Base-by-base conservation (phyloP, 768 basidiomycete genomes). In the Rhodocollybia butyracea region DNA sequence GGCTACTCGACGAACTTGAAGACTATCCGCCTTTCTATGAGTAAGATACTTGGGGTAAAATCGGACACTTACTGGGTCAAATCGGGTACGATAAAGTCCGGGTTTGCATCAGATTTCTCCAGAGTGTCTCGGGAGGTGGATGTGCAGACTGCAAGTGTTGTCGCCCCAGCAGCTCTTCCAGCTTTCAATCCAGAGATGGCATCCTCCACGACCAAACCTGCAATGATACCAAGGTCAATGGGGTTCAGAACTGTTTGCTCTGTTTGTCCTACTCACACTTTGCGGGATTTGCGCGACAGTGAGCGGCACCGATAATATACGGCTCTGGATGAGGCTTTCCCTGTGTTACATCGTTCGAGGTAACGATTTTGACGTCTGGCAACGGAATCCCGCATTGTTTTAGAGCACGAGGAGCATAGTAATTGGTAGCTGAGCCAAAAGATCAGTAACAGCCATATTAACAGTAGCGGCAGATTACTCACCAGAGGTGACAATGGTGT, bases 241-340 rank as follows among this genome's bases (percentile, higher is more conserved):
- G 32, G 26, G 22, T 17, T 31, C 12, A 31, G 4, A 30, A 31
- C 15, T 11, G 15, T 34, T n/a, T 4, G 29, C 27, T 17, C 15
- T 12, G 17, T 17, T 13, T 11, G 24, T 2, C 6, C 24, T 17
- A 62, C 81, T 55, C 46, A 84, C 88, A 92, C 46, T 81, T 81
- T 21, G 67, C 68, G 1, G 85, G 74, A 46, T 84, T 73, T 22
- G 80, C 76, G n/a, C 72, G 74, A 56, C 86, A 81, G 45, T 72
- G 75, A 51, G 70, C 61, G 17, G 92, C 91, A 11, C 93, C 93
- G 0, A 83, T 81, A 13, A 94, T 72, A 70, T 95, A 97, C 21
- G 94, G 94, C 32, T 82, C 91, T 1, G 94, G 92, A 63, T 86
- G 78, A n/a, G 94, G 94, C 72, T 95, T 95, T 42, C 93, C 92